Evolutionary conservation across 2,329 filamentous ascomycete species (phyloP).

Genomic region (Sporothrix euskadiensis): DNA sequence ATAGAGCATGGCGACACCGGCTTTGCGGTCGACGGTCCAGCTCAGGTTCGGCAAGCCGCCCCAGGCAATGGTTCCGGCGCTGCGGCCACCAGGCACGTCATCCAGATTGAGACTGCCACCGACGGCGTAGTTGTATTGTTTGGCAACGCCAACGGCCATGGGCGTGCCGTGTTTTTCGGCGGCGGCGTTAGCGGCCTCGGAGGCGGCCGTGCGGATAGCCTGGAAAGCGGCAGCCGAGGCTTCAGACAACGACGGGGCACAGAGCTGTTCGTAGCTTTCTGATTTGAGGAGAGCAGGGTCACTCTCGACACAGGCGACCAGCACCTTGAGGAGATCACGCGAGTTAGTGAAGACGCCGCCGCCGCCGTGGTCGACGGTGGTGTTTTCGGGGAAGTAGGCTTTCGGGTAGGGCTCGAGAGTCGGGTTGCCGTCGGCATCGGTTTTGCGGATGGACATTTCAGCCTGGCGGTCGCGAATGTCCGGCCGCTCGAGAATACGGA

Average conservation of each 20-base stretch:
- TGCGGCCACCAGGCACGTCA: conserved; percentile 4
- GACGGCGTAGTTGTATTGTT: background rate
- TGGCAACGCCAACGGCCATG: background rate
- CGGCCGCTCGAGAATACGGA: background rate
- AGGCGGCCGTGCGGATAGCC: background rate
- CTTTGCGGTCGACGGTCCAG: background rate
- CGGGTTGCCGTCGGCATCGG: background rate
- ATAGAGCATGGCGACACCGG: conserved; percentile 2
- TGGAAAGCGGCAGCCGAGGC: background rate
- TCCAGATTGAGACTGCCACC: background rate
- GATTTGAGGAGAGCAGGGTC: background rate
- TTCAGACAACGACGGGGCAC: background rate
- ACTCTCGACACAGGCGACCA: background rate
- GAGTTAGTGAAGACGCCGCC: background rate
- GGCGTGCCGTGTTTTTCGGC: conserved; percentile 5
- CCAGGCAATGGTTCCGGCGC: background rate
- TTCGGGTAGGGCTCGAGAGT: background rate
- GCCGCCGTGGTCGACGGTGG: background rate
- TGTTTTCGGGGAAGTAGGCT: background rate
- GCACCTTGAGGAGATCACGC: background rate
- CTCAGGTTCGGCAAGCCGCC: conserved; percentile 8
- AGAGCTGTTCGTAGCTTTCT: background rate
- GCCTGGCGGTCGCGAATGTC: background rate
- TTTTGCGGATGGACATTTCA: background rate
- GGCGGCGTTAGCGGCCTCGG: background rate